Evolutionary conservation across 441 rosid genomes (phyloP).

Genomic region (Adansonia rubrostipa): DNA sequence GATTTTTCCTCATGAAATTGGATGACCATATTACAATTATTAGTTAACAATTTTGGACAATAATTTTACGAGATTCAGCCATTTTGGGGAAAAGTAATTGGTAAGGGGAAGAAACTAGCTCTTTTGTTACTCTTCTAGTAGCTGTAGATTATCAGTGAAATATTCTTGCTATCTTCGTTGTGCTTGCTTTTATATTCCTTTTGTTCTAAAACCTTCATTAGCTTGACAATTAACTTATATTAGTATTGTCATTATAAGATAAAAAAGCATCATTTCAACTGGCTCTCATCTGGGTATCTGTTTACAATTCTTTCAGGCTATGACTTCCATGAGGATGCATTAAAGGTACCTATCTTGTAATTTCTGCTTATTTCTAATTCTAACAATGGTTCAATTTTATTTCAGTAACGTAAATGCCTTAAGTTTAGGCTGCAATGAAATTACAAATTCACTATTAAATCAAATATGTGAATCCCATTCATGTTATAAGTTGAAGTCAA

Average conservation of each 20-base stretch:
- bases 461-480: neutral
- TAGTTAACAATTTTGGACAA: neutral
- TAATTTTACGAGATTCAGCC: neutral
- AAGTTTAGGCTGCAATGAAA: neutral
- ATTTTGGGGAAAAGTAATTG: neutral
- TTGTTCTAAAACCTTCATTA: neutral
- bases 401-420: neutral
- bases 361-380: neutral
- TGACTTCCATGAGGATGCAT: slow-evolving; percentile 90
- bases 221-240: neutral
- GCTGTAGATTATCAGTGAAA: neutral
- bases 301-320: slow-evolving; percentile 59
- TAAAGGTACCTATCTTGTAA: slow-evolving; percentile 52
- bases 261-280: neutral
- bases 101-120: neutral
- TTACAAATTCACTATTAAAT: neutral
- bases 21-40: neutral
- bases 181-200: neutral
- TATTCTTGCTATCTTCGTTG: neutral
- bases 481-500: neutral
- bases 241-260: neutral
- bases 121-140: neutral
- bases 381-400: neutral
- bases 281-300: neutral
- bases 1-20: neutral